These are phyloP conservation scores for Rusavskia elegans DNA, from an alignment of 495 filamentous ascomycete genomes.

Conservation along the genomic window DNA sequence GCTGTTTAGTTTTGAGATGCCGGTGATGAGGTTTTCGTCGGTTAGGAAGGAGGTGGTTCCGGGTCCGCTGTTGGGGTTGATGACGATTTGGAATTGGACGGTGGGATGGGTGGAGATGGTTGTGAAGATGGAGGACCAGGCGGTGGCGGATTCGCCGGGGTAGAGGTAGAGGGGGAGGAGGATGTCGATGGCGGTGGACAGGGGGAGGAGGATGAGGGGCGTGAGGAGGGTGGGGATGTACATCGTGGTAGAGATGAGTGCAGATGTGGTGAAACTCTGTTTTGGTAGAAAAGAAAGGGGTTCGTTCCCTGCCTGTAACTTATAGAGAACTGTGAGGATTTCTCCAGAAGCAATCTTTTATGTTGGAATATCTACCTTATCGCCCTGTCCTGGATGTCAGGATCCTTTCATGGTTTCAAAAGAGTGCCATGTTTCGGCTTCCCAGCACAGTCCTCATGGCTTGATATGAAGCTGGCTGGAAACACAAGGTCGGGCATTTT, in stretches of 20 bases:
- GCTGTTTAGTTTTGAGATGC: constrained; percentile 22
- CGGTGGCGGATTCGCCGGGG: constrained; percentile 18
- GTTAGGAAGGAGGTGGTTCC: constrained; percentile 17
- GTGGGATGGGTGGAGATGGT: constrained; percentile 20
- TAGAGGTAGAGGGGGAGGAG: constrained; percentile 35
- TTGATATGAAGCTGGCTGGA: background rate
- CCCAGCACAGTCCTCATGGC: background rate
- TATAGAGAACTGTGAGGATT: too few relatives aligned
- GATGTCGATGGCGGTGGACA: constrained; percentile 9
- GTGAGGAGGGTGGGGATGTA: background rate
- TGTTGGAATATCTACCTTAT: background rate
- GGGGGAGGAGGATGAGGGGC: background rate
- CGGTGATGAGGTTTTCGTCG: constrained; percentile 17
- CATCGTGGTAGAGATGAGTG: background rate
- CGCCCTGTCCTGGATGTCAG: background rate
- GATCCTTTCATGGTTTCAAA: background rate
- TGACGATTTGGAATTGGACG: constrained; percentile 25
- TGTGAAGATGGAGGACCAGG: constrained; percentile 26
- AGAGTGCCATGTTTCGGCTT: background rate
- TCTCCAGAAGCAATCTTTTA: too few relatives aligned
- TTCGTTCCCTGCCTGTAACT: background rate
- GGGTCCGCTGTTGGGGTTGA: constrained; percentile 33
- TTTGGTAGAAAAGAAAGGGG: background rate
- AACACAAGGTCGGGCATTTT: background rate
- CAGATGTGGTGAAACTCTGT: background rate